Evolutionary conservation across 2,329 filamentous ascomycete genomes (phyloP).

Genomic region (Colletotrichum noveboracense): DNA sequence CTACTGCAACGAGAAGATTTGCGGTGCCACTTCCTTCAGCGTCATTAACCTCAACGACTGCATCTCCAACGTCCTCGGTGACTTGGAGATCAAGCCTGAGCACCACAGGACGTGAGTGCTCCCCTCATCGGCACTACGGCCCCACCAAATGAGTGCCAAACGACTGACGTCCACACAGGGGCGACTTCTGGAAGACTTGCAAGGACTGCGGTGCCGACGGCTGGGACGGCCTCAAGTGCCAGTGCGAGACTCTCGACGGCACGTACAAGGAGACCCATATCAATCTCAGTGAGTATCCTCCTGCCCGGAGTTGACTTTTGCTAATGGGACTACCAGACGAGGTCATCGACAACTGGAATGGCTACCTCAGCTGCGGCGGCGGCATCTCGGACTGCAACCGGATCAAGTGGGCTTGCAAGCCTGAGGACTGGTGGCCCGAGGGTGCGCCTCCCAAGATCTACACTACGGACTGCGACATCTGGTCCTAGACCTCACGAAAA

Average conservation of each 20-base stretch:
- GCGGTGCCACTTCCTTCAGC: neutral
- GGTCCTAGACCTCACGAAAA: neutral
- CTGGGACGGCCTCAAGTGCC: neutral
- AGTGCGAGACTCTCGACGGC: neutral
- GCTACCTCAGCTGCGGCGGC: conserved; percentile 4
- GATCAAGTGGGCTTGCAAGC: neutral
- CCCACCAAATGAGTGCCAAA: too few relatives aligned
- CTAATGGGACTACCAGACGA: neutral
- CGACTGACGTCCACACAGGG: neutral
- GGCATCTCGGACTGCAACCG: conserved; percentile 1
- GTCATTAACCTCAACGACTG: conserved; percentile 17
- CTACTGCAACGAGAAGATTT: conserved; percentile 14
- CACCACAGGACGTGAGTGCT: neutral
- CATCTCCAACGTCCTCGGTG: neutral
- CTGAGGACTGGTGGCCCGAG: conserved; percentile 6
- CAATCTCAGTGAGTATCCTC: neutral
- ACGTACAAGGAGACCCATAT: neutral
- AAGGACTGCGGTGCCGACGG: neutral
- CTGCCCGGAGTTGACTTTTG: accelerated
- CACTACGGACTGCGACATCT: conserved; percentile 1
- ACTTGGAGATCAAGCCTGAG: neutral
- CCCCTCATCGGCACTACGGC: neutral
- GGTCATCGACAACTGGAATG: conserved; percentile 12
- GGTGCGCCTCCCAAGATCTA: neutral
- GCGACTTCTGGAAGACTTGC: conserved; percentile 9